Base-by-base conservation (phyloP, 148 eudicot genomes). In the Heliamphora exappendiculata region DNA sequence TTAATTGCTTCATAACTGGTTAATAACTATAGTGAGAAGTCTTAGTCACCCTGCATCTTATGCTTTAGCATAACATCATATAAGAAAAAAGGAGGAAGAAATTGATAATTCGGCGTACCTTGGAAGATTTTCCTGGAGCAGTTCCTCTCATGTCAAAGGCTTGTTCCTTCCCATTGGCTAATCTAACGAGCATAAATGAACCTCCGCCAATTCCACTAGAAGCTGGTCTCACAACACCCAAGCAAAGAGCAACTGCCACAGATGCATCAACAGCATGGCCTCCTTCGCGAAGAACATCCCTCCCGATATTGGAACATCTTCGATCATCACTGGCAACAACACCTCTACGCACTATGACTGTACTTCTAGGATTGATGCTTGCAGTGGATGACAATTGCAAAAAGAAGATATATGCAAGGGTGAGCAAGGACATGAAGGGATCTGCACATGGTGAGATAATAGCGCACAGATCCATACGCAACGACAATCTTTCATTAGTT, bases 191-290 rank as follows among this genome's bases (percentile, higher is more conserved):
- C 83, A 83, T 83, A 31, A 83, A 83, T 14, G 81, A 83, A 16
- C 86, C 86, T 41, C 86, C 86, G 44, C 86, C 86, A 26, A 83
- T 74, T 68, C 86, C 86, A 57, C 83, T 83, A 29, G 83, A 76
- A 51, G 80, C 81, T 7, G 83, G 83, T 71, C 80, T 80, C 7
- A 83, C 86, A 47, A 83, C 86, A 8, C 86, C 86, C 24, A 80
- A 54, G 78, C 83, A 83, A 19, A 80, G 36, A 28, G 83, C 73
- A 10, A 67, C 67, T 22, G 86, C 81, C 20, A 83, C 83, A 4
- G 81, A 39, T 17, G 83, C 86, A 77, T 83, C 86, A 28, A 83
- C 75, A 19, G 86, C 86, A 20, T 83, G 78, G 2, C 86, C 86
- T 60, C 83, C 81, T 42, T 80, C 79, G 2, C 74, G 75, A 44